These are phyloP conservation scores for Fraxinus angustifolia DNA, from an alignment of 305 asterid species.

Conservation along the genomic window DNA sequence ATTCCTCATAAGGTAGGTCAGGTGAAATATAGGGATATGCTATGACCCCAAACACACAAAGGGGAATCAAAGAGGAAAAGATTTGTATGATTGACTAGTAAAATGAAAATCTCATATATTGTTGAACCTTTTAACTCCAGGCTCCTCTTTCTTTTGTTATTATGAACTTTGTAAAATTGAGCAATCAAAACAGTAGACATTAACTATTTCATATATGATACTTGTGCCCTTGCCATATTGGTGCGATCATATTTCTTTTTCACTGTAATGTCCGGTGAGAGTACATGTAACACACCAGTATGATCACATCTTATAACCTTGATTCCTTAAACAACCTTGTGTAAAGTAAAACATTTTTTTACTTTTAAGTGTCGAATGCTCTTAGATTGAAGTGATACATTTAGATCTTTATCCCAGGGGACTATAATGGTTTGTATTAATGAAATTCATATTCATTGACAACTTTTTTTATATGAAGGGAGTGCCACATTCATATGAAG, in stretches of 20 bases:
- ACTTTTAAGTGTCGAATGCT: neutral
- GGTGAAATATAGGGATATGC: neutral
- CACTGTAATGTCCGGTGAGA: neutral
- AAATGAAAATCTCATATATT: neutral
- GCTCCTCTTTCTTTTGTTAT: neutral
- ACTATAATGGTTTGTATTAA: neutral
- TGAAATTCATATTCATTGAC: neutral
- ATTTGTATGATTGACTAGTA: neutral
- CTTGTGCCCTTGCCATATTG: neutral
- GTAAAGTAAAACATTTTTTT: neutral
- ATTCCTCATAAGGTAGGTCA: neutral
- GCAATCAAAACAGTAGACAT: neutral
- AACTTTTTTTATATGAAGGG: neutral
- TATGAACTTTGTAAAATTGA: neutral
- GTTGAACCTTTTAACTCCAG: neutral
- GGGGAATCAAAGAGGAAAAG: neutral
- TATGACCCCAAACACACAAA: neutral
- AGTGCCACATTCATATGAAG: constrained; percentile 9
- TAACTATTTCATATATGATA: neutral
- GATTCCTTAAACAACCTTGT: neutral
- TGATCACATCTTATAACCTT: neutral
- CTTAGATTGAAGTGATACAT: neutral
- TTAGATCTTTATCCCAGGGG: neutral
- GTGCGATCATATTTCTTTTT: neutral
- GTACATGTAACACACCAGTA: neutral